Evolutionary conservation across 2,329 filamentous ascomycete species (phyloP).

Genomic region (Bipolaris bicolor): DNA sequence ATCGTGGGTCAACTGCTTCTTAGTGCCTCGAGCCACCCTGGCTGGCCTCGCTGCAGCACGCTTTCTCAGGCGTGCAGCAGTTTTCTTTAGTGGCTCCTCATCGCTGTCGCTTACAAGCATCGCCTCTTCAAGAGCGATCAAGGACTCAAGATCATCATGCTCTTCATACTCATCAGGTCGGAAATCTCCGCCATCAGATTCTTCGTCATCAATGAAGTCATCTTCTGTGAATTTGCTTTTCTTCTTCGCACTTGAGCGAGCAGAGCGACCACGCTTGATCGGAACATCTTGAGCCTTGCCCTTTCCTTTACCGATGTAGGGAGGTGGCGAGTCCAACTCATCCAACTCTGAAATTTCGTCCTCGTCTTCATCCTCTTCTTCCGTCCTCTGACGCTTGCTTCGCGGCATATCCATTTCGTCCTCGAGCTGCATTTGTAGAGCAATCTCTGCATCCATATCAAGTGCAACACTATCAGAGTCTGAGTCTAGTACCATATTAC

Average conservation of each 20-base stretch:
- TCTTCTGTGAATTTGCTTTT: slow-evolving; percentile 21
- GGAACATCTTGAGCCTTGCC: slow-evolving; percentile 26
- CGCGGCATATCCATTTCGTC: slow-evolving; percentile 54
- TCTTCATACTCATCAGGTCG: slow-evolving; percentile 35
- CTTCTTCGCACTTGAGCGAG: slow-evolving; percentile 30
- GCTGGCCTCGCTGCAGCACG: slow-evolving; percentile 10
- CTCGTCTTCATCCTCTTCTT: slow-evolving; percentile 25
- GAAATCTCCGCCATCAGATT: slow-evolving; percentile 39
- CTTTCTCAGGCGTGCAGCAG: slow-evolving; percentile 27
- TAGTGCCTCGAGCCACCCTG: slow-evolving; percentile 23
- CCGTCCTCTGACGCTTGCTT: slow-evolving; percentile 47
- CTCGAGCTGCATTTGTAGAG: slow-evolving; percentile 63
- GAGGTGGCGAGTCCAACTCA: slow-evolving; percentile 12
- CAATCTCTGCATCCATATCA: slow-evolving; percentile 60
- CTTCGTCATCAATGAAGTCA: slow-evolving; percentile 28
- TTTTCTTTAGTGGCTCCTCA: slow-evolving; percentile 33
- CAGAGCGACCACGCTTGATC: slow-evolving; percentile 24
- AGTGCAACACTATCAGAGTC: slow-evolving; percentile 42
- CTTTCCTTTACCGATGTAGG: slow-evolving; percentile 33
- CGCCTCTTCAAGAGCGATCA: slow-evolving; percentile 25
- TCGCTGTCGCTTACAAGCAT: slow-evolving; percentile 35
- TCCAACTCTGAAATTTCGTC: slow-evolving; percentile 14
- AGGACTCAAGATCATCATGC: slow-evolving; percentile 30
- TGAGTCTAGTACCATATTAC: slow-evolving; percentile 28
- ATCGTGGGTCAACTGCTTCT: slow-evolving; percentile 35